Evolutionary conservation across 805 yeast species (phyloP), one percentile per base, ranked within the genome.

Genomic region (Spathaspora arborariae): DNA sequence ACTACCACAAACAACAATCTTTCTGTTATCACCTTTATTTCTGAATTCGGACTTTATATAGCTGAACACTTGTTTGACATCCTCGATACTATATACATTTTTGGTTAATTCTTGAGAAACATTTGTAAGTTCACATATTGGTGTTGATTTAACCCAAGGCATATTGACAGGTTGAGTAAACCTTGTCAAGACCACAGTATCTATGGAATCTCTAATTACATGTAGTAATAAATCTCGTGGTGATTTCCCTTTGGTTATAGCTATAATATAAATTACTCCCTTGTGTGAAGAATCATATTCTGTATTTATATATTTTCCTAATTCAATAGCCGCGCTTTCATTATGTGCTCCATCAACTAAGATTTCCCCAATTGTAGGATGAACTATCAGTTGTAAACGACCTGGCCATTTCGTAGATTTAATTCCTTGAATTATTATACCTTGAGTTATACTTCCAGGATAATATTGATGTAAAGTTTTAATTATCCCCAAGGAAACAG

Each of bases 321-420:
- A 68, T 56, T 85, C 88, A n/a, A 67, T 64, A 0, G 97, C 94
- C 0, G 97, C 96, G 49, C 83, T 81, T 5, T 80, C 82, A 60
- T 94, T 94, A 62, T 94, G 98, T 0, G 98, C 97, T 2, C 98
- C 98, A 65, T 92, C 98, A 2, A 94, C 57, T 3, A 94, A 63
- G 0, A 82, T 62, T 0, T 45, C 46, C 5, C 54, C 56, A 1
- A 72, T 44, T 1, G 61, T 53, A 2, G 62, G 43, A 19, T 60
- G 55, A 1, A 44, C 42, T 1, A 65, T 44, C 1, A 57, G 47
- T 56, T 94, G 96, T 44, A 94, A 66, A 50, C 99, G 69, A 1
- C 97, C 98, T 0, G 96, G 96, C 98, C 98, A 91, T 7, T 54
- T 51, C 0, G 90, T 83, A 0, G 53, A 44, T 1, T 56, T 43